phyloP scores from a whole-genome alignment of 805 yeast genomes.

The Wickerhamiella sergipiensis region DNA sequence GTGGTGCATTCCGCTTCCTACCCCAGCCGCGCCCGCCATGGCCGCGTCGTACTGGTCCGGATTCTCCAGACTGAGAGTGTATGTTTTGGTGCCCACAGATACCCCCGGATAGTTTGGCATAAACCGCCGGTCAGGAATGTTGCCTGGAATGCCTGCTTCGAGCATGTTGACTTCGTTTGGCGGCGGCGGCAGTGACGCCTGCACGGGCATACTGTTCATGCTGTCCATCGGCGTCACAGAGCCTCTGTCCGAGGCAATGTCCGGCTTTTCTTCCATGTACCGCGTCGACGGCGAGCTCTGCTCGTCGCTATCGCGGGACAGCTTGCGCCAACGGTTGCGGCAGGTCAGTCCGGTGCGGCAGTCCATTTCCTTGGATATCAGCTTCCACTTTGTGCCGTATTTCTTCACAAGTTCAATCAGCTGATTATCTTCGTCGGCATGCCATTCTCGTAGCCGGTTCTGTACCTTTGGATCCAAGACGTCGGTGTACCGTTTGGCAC shows the following conservation, averaged over 20 bases:
- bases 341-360: slow-evolving; percentile 83
- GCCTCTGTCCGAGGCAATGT: background rate
- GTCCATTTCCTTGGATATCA: slow-evolving; percentile 53
- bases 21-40: background rate
- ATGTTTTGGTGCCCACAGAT: slow-evolving; percentile 3
- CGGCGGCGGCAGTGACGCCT: background rate
- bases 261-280: background rate
- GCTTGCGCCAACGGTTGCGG: slow-evolving; percentile 83
- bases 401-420: slow-evolving; percentile 53
- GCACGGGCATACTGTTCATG: background rate
- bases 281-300: background rate
- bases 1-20: slow-evolving; percentile 13
- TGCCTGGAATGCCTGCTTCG: background rate
- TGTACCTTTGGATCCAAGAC: slow-evolving; percentile 72
- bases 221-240: background rate
- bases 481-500: slow-evolving; percentile 82
- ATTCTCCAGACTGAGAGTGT: slow-evolving; percentile 12
- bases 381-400: slow-evolving; percentile 83
- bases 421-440: slow-evolving; percentile 55
- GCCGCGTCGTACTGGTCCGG: slow-evolving; percentile 1
- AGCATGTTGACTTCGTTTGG: background rate
- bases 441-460: slow-evolving; percentile 71
- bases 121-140: background rate
- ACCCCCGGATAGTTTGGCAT: slow-evolving; percentile 2
- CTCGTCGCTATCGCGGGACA: slow-evolving; percentile 28